Base-by-base conservation (phyloP, 1,284 basidiomycete genomes). In the Ustilago esculenta region DNA sequence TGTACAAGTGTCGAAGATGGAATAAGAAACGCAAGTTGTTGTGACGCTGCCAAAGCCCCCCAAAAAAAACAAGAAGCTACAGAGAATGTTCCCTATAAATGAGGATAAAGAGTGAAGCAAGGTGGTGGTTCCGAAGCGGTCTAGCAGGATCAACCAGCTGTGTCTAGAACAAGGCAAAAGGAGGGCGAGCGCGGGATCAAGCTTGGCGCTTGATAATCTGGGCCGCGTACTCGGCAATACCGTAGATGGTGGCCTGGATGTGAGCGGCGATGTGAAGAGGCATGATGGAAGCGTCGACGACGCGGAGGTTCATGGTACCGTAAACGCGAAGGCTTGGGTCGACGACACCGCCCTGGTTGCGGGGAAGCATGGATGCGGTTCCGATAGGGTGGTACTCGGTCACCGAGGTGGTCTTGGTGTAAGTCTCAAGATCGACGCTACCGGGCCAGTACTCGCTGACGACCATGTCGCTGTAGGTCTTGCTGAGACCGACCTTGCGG, bases 361-460 rank as follows among this genome's bases (percentile, higher is more conserved):
- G 82, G 4, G 89, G 88, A 35, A 89, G 83, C 88, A 90, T 89
- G 4, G 87, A 85, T 67, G 86, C 87, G 18, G 88, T 86, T 59
- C 86, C 86, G 24, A 85, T 84, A 2, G 88, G 88, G 82, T 84
- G 79, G 69, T 80, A 79, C 58, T 80, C 78, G 24, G 80, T 79
- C 6, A 67, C 58, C 23, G 61, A 76, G 73, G 52, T 73, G 58
- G 48, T 78, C 70, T 27, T 57, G 55, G 81, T 81, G 68, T 81
- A 84, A 20, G 74, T 73, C 39, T 43, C 47, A 20, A 84, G 72
- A 12, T 76, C 68, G 35, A 63, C 56, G 49, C 59, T 48, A 25
- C 71, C 75, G 21, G 76, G 76, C 48, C 76, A 67, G 56, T 58
- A 59, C 54, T 79, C 73, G 34, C 59, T 29, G 29, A 49, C 66